Base-by-base conservation (phyloP, 345 rosid species). In the Salix caprea region DNA sequence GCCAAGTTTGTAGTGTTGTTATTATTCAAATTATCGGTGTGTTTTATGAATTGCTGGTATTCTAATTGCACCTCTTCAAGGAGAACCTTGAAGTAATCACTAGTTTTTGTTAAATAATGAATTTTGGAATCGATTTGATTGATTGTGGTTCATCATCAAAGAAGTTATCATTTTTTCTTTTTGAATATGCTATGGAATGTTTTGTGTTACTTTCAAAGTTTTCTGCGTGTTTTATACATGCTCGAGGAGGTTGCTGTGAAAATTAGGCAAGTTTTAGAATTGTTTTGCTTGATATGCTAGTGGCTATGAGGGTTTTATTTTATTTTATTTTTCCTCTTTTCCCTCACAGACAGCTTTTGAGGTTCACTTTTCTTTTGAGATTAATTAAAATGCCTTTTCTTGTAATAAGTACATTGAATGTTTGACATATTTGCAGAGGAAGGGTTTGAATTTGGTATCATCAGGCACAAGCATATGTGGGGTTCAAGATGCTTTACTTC, bases 381-480 rank as follows among this genome's bases (percentile, higher is more conserved):
- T 36, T n/a, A 16, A 42, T 78, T 60, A 80, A 14, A 67, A 26
- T 44, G 32, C 13, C 44, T 74, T 36, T 44, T 8, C 74, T 32
- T 15, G 70, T 71, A 69, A 77, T 6, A 36, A 16, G 68, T 68
- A 37, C 68, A 69, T 70, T 66, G 19, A 16, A 78, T 77, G 62
- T 58, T 28, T 86, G 44, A 72, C 65, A 77, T 56, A 68, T 69
- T 77, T 86, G 81, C 88, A 90, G 90, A 86, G 74, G 74, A 83
- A 82, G 69, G 77, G 70, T 76, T 74, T 84, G 75, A 76, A 82
- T 74, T 56, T 84, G 39, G 34, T 65, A 74, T 67, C 76, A 19
- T 70, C 75, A 10, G 65, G 82, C n/a, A 75, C 76, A 71, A 42
- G 65, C 68, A 44, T 82, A 4, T 42, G 67, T 77, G 82, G 69